Conservation (phyloP, 768 basidiomycete species). For the Lenzites betulinus region DNA sequence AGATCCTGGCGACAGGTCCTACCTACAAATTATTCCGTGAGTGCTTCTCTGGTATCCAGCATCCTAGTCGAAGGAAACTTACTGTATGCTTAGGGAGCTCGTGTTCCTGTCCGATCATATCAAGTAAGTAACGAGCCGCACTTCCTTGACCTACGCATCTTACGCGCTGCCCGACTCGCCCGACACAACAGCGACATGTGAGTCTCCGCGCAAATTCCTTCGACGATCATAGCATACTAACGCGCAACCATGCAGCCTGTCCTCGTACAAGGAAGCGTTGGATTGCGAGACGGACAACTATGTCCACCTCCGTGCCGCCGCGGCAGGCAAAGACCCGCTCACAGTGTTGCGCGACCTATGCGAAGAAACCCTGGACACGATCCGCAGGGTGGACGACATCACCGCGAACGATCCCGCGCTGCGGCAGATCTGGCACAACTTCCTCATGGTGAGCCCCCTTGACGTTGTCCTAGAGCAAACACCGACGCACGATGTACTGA, state of each 20-base stretch:
- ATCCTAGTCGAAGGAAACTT: background rate
- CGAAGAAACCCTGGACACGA: constrained; percentile 8
- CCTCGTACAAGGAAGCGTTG: constrained; percentile 23
- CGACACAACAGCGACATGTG: constrained; percentile 8
- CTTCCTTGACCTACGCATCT: background rate
- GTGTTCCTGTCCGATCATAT: background rate
- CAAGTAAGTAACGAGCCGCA: background rate
- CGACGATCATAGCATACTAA: background rate
- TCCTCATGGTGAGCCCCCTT: background rate
- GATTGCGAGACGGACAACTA: constrained; percentile 17
- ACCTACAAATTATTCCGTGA: constrained; percentile 41
- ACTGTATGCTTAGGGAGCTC: background rate
- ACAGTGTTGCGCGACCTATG: constrained; percentile 2
- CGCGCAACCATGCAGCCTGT: background rate
- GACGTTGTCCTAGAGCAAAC: no score
- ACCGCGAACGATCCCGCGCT: background rate
- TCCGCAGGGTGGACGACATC: background rate
- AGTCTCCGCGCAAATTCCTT: background rate
- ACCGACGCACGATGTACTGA: background rate
- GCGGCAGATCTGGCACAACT: background rate
- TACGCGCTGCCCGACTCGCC: background rate
- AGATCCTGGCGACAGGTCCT: constrained; percentile 26
- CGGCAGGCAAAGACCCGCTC: background rate
- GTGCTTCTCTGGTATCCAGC: background rate
- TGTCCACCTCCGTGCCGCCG: constrained; percentile 14